Evolutionary conservation across 371 early-diverging fungal species (phyloP), one percentile per base, ranked within the genome.

Genomic region (Encephalitozoon hellem): DNA sequence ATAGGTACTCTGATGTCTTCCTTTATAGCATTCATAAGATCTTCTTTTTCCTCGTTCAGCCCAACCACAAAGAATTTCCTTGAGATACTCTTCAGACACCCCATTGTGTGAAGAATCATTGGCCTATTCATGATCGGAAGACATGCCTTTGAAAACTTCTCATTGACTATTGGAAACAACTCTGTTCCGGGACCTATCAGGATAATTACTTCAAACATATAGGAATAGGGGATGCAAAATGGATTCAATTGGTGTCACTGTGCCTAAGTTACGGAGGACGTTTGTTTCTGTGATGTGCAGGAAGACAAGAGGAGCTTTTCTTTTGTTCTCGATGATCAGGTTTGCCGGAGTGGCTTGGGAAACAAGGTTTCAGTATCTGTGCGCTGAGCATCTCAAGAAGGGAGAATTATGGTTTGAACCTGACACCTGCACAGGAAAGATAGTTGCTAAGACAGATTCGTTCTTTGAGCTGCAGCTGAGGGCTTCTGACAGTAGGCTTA

Each of bases 121-220:
- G 71, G 55, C 15, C 15, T 73, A 25, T 77, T 72, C 28, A 77
- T 25, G 26, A 77, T 67, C n/a, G 72, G 77, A 5, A 77, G 26
- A 18, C 38, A 67, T 2, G 55, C 47, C 47, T 65, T 72, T 38
- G 51, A 34, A 6, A 63, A 39, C 11, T 41, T 39, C 32, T 45
- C 52, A 21, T 43, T 72, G 12, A 59, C 51, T 38, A 77, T 53
- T 39, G 77, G 77, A 66, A 67, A 72, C 11, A 77, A 9, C 25
- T 77, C 71, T 38, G 67, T 52, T 28, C 77, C 69, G 8, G 77
- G 77, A 15, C 72, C 77, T 69, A 77, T 54, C 25, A 77, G 59
- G 41, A 77, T 73, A 18, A 77, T 55, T 26, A 72, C 49, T 11
- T 76, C 66, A 64, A 76, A 69, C 73, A 72, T 72, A 54, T 54